These are phyloP conservation scores for Colletotrichum tabaci DNA, from an alignment of 2,329 filamentous ascomycete species.

Conservation along the genomic window DNA sequence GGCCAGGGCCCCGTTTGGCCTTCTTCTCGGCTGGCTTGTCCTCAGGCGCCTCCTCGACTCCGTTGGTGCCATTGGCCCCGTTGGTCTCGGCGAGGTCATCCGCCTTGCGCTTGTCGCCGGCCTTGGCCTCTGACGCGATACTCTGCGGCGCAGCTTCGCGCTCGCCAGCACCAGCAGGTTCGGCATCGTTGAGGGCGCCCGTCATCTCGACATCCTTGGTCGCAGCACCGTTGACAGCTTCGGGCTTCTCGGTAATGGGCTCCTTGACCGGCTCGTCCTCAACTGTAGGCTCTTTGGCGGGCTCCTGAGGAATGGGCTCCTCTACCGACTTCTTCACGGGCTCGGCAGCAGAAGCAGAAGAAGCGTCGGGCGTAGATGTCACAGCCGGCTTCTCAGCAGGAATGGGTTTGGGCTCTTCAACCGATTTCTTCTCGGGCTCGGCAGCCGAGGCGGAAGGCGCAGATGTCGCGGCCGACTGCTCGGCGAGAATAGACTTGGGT, in stretches of 20 bases:
- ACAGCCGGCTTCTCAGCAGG: conserved; percentile 28
- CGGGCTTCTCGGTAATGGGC: conserved; percentile 49
- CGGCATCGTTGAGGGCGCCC: conserved; percentile 44
- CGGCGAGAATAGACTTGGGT: conserved; percentile 44
- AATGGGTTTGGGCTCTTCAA: conserved; percentile 41
- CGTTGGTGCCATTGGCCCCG: conserved; percentile 47
- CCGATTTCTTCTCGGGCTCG: conserved; percentile 30
- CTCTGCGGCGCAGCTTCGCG: conserved; percentile 37
- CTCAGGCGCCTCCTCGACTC: conserved; percentile 28
- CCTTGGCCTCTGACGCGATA: conserved; percentile 47
- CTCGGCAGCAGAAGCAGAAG: background rate
- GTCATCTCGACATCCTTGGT: conserved; percentile 45
- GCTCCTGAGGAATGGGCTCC: conserved; percentile 46
- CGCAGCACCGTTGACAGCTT: conserved; percentile 34
- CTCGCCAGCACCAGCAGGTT: conserved; percentile 32
- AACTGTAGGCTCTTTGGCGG: conserved; percentile 47
- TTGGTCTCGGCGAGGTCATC: conserved; percentile 48
- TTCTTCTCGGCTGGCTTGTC: conserved; percentile 46
- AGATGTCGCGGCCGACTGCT: conserved; percentile 28
- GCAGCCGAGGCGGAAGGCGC: background rate
- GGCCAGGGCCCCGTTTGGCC: conserved; percentile 44
- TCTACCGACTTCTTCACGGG: conserved; percentile 35
- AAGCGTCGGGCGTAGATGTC: conserved; percentile 2
- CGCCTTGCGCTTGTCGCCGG: conserved; percentile 56
- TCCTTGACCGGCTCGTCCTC: conserved; percentile 48